Base-by-base conservation (phyloP, 306 rosid genomes). In the Hippophae rhamnoides region DNA sequence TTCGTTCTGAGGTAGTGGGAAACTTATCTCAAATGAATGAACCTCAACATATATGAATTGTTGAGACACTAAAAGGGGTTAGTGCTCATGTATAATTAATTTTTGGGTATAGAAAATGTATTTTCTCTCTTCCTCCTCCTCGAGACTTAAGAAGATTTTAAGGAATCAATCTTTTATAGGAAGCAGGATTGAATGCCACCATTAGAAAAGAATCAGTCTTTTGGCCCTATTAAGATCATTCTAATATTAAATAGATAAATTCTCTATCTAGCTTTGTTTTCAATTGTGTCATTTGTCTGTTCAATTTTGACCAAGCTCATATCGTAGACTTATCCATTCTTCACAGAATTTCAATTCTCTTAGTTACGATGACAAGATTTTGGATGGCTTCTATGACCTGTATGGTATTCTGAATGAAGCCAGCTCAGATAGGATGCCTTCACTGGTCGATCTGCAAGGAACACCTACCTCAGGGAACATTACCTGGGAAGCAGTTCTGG, bases 261-360 rank as follows among this genome's bases (percentile, higher is more conserved):
- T 63, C 51, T 72, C 11, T 57, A 14, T 61, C 66, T 18, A 55
- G 48, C 50, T 51, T 71, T 64, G 59, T 76, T 70, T 46, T 54
- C 72, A 64, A 44, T 5, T 74, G 74, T 74, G 72, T 74, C 69
- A 48, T 73, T 48, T 72, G 38, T 78, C 73, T 66, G 64, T 78
- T 76, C 78, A 57, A 70, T 73, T 82, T 85, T 83, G 78, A 85
- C 86, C 77, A 66, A 72, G 84, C 95, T 84, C 86, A 90, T 92
- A 80, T 82, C 74, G 70, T 88, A 88, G 99, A 86, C 78, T 88
- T 85, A 79, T 82, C 79, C 86, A 43, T 86, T 79, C 93, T 92
- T 87, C 85, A 77, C 96, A 92, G 99, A 92, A 85, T 88, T 92
- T 88, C 84, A 85, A 82, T 78, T 76, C 87, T 78, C 95, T 92